Evolutionary conservation across 2,329 filamentous ascomycete genomes (phyloP), one percentile per base, ranked within the genome.

Genomic region (Chaetomiaceae sp.): DNA sequence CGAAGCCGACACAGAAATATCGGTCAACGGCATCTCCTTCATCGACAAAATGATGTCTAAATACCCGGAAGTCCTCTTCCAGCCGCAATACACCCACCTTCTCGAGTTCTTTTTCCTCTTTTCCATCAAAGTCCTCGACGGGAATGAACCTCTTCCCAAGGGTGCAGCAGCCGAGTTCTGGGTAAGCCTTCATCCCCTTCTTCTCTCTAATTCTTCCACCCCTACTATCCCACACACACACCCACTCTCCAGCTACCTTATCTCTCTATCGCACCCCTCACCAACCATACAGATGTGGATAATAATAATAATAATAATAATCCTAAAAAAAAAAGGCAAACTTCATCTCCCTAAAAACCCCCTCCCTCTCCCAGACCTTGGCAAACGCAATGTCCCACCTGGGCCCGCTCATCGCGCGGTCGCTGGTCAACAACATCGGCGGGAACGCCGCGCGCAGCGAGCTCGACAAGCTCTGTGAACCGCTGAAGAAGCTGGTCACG

Each of bases 111-210:
- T 90, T 55, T 86, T 95, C 62, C 71, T 84, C 48, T 91, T 92
- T 62, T 80, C 84, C 0, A 72, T 94, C 11, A 79, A 81, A 61
- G 83, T 88, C 7, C 71, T 95, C 6, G 78, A 84, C 38, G 85
- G 85, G 11, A 81, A 77, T 27, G 89, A 94, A 54, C 83, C 86
- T 0, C 72, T 95, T 9, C 86, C 88, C 0, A 95, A 94, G 69
- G 79, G 79, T 27, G 81, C 86, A 2, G 81, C 89, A 1, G 81
- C 84, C 8, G 82, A 86, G 25, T 88, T 95, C 57, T 94, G 89
- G 87, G 84, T 86, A 69, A 30, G 50, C 30, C 16, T 13, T 8
- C 23, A 38, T 23, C 16, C n/a, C n/a, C n/a, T n/a, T n/a, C n/a
- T n/a, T n/a, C 5, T 13, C 6, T 32, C 32, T 20, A 2, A 16